These are phyloP conservation scores for Hemileccinum impolitum DNA, from an alignment of 768 basidiomycete genomes.

Conservation along the genomic window DNA sequence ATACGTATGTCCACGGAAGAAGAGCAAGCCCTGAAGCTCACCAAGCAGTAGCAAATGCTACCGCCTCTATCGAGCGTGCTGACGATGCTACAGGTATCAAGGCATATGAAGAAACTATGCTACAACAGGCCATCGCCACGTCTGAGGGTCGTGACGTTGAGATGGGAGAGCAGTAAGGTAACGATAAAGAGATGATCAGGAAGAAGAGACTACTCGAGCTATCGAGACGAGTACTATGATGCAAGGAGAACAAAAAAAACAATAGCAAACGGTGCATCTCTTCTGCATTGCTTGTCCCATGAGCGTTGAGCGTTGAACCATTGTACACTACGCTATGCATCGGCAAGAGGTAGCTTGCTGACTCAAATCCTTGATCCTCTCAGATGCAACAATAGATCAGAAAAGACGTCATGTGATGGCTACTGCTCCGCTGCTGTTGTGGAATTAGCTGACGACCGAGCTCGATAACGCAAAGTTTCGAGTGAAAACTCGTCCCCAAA, in stretches of 20 bases:
- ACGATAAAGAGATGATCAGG: constrained; percentile 67
- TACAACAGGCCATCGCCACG: constrained; percentile 75
- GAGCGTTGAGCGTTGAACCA: constrained; percentile 1
- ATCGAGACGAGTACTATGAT: constrained; percentile 96
- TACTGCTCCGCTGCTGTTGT: background rate
- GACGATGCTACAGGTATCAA: constrained; percentile 46
- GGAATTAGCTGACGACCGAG: background rate
- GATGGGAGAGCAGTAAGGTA: constrained; percentile 46
- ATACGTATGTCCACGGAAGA: constrained; percentile 99
- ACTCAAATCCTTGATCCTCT: no score
- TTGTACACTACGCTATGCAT: background rate
- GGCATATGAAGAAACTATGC: constrained; percentile 78
- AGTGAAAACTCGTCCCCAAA: background rate
- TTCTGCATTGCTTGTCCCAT: background rate
- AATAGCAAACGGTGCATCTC: constrained; percentile 12
- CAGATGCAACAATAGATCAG: no score
- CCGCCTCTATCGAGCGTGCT: constrained; percentile 20
- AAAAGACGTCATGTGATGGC: background rate
- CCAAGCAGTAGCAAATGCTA: constrained; percentile 26
- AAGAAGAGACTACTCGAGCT: constrained; percentile 85
- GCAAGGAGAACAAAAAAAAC: constrained; percentile 41
- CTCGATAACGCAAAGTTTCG: constrained; percentile 2
- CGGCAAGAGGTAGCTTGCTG: no score
- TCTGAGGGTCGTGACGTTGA: constrained; percentile 57
- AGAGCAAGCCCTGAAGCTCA: constrained; percentile 58